Conservation (phyloP, 495 filamentous ascomycete genomes). For the Clavariopsis aquatica region DNA sequence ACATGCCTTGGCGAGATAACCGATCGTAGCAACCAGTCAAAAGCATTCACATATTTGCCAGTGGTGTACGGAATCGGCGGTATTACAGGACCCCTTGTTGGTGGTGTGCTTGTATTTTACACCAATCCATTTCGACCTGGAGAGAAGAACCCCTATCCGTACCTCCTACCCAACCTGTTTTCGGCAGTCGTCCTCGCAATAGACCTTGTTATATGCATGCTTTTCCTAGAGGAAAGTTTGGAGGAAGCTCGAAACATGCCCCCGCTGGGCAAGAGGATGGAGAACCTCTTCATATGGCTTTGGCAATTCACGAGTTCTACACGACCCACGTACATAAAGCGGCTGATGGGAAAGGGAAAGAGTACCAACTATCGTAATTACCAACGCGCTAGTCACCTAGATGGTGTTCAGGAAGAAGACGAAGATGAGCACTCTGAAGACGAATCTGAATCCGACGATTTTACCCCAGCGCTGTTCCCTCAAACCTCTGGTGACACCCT, state of each 20-base stretch:
- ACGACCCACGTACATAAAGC: slow-evolving; percentile 61
- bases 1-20: slow-evolving; percentile 95
- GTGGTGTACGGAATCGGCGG: slow-evolving; percentile 90
- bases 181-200: slow-evolving; percentile 68
- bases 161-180: slow-evolving; percentile 79
- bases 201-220: slow-evolving; percentile 68
- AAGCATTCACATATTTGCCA: slow-evolving; percentile 88
- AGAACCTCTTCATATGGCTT: slow-evolving; percentile 65
- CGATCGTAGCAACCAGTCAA: slow-evolving; percentile 88
- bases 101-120: slow-evolving; percentile 74
- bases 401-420: slow-evolving; percentile 47
- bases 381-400: slow-evolving; percentile 29
- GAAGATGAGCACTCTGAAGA: slow-evolving; percentile 42
- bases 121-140: slow-evolving; percentile 56
- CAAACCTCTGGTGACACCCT: slow-evolving; percentile 37
- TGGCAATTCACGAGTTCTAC: slow-evolving; percentile 71
- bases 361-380: background rate
- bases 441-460: slow-evolving; percentile 23
- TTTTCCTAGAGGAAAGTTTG: slow-evolving; percentile 88
- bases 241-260: slow-evolving; percentile 68
- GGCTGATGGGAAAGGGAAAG: slow-evolving; percentile 31
- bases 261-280: slow-evolving; percentile 58
- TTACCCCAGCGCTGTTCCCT: slow-evolving; percentile 48
- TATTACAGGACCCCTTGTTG: slow-evolving; percentile 87
- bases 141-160: slow-evolving; percentile 68